Base-by-base conservation (phyloP, 768 basidiomycete species). In the Lactifluus pinguis region DNA sequence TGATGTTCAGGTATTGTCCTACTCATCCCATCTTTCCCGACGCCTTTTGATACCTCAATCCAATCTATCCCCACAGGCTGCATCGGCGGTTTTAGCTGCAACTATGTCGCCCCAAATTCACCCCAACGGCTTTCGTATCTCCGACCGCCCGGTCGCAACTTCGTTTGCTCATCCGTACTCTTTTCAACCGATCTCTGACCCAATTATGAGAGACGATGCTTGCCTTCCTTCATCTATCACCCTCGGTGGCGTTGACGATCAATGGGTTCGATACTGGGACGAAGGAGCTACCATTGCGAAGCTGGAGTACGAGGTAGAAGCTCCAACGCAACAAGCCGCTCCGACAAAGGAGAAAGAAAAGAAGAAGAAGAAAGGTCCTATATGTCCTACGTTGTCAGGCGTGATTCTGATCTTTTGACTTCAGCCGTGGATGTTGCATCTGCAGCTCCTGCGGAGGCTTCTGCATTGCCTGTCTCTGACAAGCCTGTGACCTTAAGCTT, bases 101-200 rank as follows among this genome's bases (percentile, higher is more conserved):
- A 87, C 84, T 7, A 89, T 97, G 85, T 92, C 90, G 44, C 80
- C 91, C 2, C 81, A 86, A 63, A 76, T 89, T 13, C 92, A 97
- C 71, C 94, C 95, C 0, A 83, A 84, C n/a, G 95, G 95, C 6
- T 98, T 98, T 74, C 81, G 91, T 8, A 95, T 98, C 50, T 89
- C 89, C 3, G 87, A 91, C 68, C 81, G 84, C 34, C 89, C 93
- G 1, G 89, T 94, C 11, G 94, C 94, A 10, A 86, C 88, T 8
- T 95, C 95, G 14, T 98, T 97, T 72, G 92, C 92, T 49, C 90
- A 94, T 73, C 84, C 89, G 1, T 86, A 90, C 68, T 92, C 94
- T 29, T 97, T 95, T 72, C 86, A 92, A 68, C 86, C 86, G 25
- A 79, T 91, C 25, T 79, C 84, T 21, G 87, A 92, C 65, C 79